These are phyloP conservation scores for Coemansia sp. DNA, from an alignment of 192 early-diverging fungal species.

Conservation along the genomic window DNA sequence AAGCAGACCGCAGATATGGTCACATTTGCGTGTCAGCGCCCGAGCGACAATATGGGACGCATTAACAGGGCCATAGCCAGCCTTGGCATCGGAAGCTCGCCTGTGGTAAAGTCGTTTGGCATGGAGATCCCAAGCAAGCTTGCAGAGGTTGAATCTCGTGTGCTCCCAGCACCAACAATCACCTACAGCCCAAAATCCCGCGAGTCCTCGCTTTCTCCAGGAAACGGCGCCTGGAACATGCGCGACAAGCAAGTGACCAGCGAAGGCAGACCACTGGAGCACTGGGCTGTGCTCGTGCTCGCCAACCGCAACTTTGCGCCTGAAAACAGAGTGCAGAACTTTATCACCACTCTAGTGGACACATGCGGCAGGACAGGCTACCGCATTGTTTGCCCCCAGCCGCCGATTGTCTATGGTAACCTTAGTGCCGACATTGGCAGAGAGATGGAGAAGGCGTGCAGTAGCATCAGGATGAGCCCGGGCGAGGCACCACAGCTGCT, in stretches of 20 bases:
- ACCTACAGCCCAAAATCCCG: slow-evolving; percentile 59
- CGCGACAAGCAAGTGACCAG: slow-evolving; percentile 71
- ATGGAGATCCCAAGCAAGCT: slow-evolving; percentile 67
- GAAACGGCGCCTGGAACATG: slow-evolving; percentile 87
- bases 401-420: slow-evolving; percentile 54
- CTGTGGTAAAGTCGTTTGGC: slow-evolving; percentile 77
- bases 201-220: slow-evolving; percentile 55
- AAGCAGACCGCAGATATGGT: slow-evolving; percentile 94
- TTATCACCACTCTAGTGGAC: slow-evolving; percentile 72
- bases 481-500: slow-evolving; percentile 73
- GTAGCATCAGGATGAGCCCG: slow-evolving; percentile 64
- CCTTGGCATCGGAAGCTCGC: slow-evolving; percentile 65
- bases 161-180: slow-evolving; percentile 78
- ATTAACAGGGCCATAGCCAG: slow-evolving; percentile 71
- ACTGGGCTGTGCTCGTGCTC: slow-evolving; percentile 83
- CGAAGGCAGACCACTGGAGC: slow-evolving; percentile 70
- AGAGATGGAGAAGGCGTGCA: slow-evolving; percentile 69
- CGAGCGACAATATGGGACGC: slow-evolving; percentile 78
- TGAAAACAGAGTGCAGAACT: slow-evolving; percentile 60
- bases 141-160: slow-evolving; percentile 69
- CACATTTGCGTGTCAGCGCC: slow-evolving; percentile 83
- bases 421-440: slow-evolving; percentile 67
- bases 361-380: slow-evolving; percentile 75
- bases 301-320: slow-evolving; percentile 58
- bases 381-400: slow-evolving; percentile 52